These are phyloP conservation scores for Didymella glomerata DNA, from an alignment of 2,329 filamentous ascomycete species.

Conservation along the genomic window DNA sequence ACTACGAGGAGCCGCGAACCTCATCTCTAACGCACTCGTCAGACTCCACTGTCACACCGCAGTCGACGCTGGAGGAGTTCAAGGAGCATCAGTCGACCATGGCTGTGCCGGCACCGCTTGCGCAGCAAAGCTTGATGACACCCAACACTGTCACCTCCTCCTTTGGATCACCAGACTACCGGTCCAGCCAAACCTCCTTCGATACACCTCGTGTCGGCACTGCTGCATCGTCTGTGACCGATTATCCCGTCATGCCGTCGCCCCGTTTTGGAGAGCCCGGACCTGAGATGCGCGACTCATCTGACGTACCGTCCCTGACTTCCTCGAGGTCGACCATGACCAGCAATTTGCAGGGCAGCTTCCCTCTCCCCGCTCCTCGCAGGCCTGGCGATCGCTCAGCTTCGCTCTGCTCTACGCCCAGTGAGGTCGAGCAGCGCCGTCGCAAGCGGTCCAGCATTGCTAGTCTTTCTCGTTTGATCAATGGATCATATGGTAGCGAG, in stretches of 20 bases:
- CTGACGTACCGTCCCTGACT: slow-evolving; percentile 76
- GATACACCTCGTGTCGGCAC: slow-evolving; percentile 78
- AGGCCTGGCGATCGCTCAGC: slow-evolving; percentile 54
- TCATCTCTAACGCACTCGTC: slow-evolving; percentile 61
- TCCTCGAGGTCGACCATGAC: slow-evolving; percentile 81
- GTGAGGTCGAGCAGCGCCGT: slow-evolving; percentile 61
- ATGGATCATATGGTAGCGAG: slow-evolving; percentile 71
- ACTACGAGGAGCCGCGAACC: slow-evolving; percentile 58
- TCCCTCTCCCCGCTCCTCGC: slow-evolving; percentile 51
- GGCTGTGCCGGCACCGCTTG: slow-evolving; percentile 50
- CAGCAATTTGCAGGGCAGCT: slow-evolving; percentile 69
- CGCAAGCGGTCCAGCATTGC: slow-evolving; percentile 78
- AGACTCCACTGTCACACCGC: slow-evolving; percentile 57
- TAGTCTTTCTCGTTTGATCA: slow-evolving; percentile 78
- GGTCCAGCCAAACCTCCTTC: slow-evolving; percentile 69
- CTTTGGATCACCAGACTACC: slow-evolving; percentile 69
- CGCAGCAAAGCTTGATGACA: slow-evolving; percentile 65
- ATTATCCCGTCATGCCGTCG: slow-evolving; percentile 75
- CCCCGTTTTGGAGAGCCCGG: slow-evolving; percentile 77
- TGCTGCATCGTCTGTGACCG: slow-evolving; percentile 75
- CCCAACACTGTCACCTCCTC: slow-evolving; percentile 68
- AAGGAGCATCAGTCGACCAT: slow-evolving; percentile 51
- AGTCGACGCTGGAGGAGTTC: slow-evolving; percentile 37
- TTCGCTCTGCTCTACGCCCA: slow-evolving; percentile 53
- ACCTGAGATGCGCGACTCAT: slow-evolving; percentile 74